A percentile compares a stretch with the other conserved stretches of the same genome.
phyloP scores from a whole-genome alignment of 225 moss, liverwort and hornwort genomes.

The Anthoceros angustus region DNA sequence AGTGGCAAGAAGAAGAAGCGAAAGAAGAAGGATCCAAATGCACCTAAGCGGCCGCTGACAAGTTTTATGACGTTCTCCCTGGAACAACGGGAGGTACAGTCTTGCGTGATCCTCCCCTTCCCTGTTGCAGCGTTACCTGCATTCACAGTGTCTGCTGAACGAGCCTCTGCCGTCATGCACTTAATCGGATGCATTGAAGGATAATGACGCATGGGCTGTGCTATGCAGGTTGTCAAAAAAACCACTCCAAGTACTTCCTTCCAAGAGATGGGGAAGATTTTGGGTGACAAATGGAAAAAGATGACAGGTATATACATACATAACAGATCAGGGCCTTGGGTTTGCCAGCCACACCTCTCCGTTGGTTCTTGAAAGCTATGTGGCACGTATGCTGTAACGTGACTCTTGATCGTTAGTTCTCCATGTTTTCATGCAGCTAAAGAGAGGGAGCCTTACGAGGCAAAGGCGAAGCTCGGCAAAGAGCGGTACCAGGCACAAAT shows the following conservation, averaged over 20 bases:
- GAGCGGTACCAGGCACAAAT: constrained; percentile 74
- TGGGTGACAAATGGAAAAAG: constrained; percentile 89
- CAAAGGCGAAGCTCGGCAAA: constrained; percentile 52
- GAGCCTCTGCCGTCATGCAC: no score
- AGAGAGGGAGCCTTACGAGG: constrained; percentile 77
- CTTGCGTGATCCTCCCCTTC: background rate
- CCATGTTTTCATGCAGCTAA: constrained; percentile 10
- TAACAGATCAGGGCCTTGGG: background rate
- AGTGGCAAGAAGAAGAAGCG: constrained; percentile 54
- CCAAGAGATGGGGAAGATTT: constrained; percentile 40
- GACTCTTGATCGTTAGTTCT: background rate
- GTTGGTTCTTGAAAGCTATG: background rate
- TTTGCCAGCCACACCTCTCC: background rate
- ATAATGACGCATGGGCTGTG: background rate
- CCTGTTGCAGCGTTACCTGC: background rate
- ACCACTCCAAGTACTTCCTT: constrained; percentile 35
- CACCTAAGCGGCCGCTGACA: constrained; percentile 60
- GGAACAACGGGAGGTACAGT: constrained; percentile 50
- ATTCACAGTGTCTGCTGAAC: background rate
- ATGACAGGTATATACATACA: constrained; percentile 37
- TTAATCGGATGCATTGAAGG: no score
- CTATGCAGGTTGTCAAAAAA: constrained; percentile 53
- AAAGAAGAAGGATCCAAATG: constrained; percentile 90
- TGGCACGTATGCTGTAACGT: background rate
- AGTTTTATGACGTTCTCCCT: constrained; percentile 73